Conservation (phyloP, 768 basidiomycete species). For the Russula dissimulans region DNA sequence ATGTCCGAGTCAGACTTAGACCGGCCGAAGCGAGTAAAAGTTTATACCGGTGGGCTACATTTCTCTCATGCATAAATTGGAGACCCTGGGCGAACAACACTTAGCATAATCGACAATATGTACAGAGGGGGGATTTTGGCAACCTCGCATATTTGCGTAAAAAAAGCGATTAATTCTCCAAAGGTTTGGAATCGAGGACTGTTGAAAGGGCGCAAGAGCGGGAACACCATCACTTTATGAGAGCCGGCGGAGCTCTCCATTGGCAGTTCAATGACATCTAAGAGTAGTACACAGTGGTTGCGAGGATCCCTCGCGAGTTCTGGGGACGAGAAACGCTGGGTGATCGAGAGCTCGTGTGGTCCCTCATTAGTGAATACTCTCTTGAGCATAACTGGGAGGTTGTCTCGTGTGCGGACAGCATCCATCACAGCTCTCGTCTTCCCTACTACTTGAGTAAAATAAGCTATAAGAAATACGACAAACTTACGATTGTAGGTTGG, state of each 20-base stretch:
- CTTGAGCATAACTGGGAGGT: constrained; percentile 12
- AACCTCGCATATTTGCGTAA: constrained; percentile 31
- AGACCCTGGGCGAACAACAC: constrained; percentile 16
- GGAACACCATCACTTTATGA: constrained; percentile 27
- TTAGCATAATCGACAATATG: neutral
- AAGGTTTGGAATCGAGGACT: constrained; percentile 28
- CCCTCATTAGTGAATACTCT: neutral
- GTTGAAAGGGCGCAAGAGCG: constrained; percentile 24
- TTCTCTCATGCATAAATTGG: constrained; percentile 20
- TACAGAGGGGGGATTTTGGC: neutral
- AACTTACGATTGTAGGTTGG: constrained; percentile 8
- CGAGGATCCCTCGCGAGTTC: constrained; percentile 21
- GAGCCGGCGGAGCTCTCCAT: neutral
- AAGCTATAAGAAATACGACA: neutral
- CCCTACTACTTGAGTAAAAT: neutral
- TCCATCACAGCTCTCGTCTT: constrained; percentile 16
- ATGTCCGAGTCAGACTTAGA: neutral
- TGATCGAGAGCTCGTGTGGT: constrained; percentile 8
- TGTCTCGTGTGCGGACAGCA: neutral
- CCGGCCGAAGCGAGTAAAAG: neutral
- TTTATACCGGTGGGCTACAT: constrained; percentile 27
- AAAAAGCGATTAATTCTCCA: constrained; percentile 30
- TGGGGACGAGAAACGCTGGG: constrained; percentile 8
- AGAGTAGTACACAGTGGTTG: constrained; percentile 24
- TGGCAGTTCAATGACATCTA: constrained; percentile 19